phyloP scores from a whole-genome alignment of 1,139 yeast species.

The Lodderomyces jiufengensis region DNA sequence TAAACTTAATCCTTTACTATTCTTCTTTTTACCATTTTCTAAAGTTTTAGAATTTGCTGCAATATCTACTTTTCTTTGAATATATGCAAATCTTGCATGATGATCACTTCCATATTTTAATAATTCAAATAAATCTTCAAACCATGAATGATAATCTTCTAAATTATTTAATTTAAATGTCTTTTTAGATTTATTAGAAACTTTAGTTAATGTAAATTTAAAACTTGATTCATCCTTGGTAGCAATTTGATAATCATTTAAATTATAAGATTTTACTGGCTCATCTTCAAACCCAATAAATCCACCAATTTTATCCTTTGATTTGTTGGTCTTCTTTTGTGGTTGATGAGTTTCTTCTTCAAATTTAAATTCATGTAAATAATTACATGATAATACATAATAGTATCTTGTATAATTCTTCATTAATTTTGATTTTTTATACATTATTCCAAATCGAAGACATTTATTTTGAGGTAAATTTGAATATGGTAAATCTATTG shows the following conservation, averaged over 20 bases:
- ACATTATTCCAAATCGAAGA: slow-evolving; percentile 40
- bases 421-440: slow-evolving; percentile 41
- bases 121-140: slow-evolving; percentile 37
- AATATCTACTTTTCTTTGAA: slow-evolving; percentile 14
- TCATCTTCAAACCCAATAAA: slow-evolving; percentile 40
- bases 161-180: slow-evolving; percentile 38
- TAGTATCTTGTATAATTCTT: slow-evolving; percentile 39
- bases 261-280: slow-evolving; percentile 42
- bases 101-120: slow-evolving; percentile 36
- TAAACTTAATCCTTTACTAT: slow-evolving; percentile 3
- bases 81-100: slow-evolving; percentile 31
- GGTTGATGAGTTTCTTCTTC: slow-evolving; percentile 20
- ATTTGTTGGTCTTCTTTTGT: slow-evolving; percentile 5
- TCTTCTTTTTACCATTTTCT: too few relatives aligned
- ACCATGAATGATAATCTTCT: slow-evolving; percentile 35
- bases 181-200: slow-evolving; percentile 27
- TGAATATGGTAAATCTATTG: slow-evolving; percentile 33
- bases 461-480: slow-evolving; percentile 43
- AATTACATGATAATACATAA: slow-evolving; percentile 44
- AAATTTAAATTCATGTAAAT: slow-evolving; percentile 42
- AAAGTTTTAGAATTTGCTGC: neutral
- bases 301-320: slow-evolving; percentile 39
- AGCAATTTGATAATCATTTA: slow-evolving; percentile 35
- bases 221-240: slow-evolving; percentile 32
- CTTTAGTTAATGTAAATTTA: slow-evolving; percentile 34